Evolutionary conservation across 352 stramenopile genomes (phyloP), one percentile per base, ranked within the genome.

Genomic region (Globisporangium radiosum): DNA sequence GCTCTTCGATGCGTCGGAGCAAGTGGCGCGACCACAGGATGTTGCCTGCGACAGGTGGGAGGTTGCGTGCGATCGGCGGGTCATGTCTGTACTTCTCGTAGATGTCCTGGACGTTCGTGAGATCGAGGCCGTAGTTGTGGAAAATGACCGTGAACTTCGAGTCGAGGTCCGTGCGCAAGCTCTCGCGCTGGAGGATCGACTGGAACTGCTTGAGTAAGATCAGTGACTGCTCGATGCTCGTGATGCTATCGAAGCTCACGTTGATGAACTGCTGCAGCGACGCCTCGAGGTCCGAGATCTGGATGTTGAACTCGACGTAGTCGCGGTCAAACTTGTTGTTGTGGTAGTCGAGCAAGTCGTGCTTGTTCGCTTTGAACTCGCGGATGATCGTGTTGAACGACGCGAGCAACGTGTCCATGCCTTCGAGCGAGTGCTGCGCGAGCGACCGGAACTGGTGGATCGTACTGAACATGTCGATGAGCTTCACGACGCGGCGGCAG

Each of bases 221-320:
- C 14, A 97, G 64, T 0, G 84, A 92, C 63, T 92, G 78, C 59
- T 95, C 86, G 58, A 97, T 95, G 60, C 82, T 94, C 9, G 88
- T 92, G 66, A 96, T 94, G 36, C 63, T 85, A 54, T 96, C 87
- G 38, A 97, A 96, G 53, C 73, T 88, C 15, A 90, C 77, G 64
- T 97, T 95, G 68, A 97, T 96, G 56, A 96, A 97, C 44, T 95
- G 83, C 72, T 96, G 87, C 19, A 97, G 71, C 6, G 72, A 87
- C 0, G 80, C 75, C 69, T 97, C 88, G 8, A 97, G 74, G 55
- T 96, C 88, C 0, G 84, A 82, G 48, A 97, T 94, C 59, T 90
- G 81, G 52, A 97, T 95, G 59, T 97, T 98, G 69, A 98, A 98
- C 56, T 97, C 88, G 8, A 97, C 85, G 60, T 97, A 98, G 64